phyloP scores from a whole-genome alignment of 2,329 filamentous ascomycete species.

The Cadophora sp. region DNA sequence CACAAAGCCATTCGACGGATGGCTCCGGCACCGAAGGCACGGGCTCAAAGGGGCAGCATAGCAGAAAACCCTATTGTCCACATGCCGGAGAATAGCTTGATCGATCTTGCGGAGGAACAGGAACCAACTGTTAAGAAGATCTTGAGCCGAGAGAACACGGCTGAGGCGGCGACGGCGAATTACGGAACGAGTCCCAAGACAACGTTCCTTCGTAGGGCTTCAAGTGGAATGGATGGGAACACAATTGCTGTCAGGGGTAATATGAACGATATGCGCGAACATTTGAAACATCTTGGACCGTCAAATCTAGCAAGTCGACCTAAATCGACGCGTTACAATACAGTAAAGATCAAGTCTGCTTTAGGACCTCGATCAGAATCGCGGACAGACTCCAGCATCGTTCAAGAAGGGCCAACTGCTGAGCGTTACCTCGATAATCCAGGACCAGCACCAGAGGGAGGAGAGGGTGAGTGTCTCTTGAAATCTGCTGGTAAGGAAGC shows the following conservation, averaged over 20 bases:
- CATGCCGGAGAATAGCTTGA: conserved; percentile 46
- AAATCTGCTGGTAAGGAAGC: conserved; percentile 61
- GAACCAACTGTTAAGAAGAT: conserved; percentile 31
- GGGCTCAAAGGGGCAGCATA: conserved; percentile 64
- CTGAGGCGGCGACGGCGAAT: conserved; percentile 26
- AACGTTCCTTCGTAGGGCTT: conserved; percentile 65
- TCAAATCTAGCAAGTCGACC: conserved; percentile 72
- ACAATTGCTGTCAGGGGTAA: conserved; percentile 65
- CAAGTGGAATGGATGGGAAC: conserved; percentile 60
- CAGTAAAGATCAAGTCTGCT: conserved; percentile 70
- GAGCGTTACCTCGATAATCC: conserved; percentile 48
- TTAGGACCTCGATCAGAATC: conserved; percentile 30
- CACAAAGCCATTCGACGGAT: conserved; percentile 92
- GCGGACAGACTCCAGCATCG: conserved; percentile 49
- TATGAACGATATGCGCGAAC: conserved; percentile 66
- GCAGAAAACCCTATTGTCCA: conserved; percentile 48
- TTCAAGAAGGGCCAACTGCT: conserved; percentile 48
- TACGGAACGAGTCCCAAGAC: conserved; percentile 48
- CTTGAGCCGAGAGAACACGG: conserved; percentile 27
- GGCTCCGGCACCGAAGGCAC: conserved; percentile 67
- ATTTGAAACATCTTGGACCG: conserved; percentile 69
- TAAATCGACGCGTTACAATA: conserved; percentile 64
- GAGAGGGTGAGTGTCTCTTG: conserved; percentile 60
- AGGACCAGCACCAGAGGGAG: conserved; percentile 51
- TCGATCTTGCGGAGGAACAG: conserved; percentile 56